These are phyloP conservation scores for Leccinum solheimii DNA, from an alignment of 1,284 basidiomycete genomes.

Conservation along the genomic window DNA sequence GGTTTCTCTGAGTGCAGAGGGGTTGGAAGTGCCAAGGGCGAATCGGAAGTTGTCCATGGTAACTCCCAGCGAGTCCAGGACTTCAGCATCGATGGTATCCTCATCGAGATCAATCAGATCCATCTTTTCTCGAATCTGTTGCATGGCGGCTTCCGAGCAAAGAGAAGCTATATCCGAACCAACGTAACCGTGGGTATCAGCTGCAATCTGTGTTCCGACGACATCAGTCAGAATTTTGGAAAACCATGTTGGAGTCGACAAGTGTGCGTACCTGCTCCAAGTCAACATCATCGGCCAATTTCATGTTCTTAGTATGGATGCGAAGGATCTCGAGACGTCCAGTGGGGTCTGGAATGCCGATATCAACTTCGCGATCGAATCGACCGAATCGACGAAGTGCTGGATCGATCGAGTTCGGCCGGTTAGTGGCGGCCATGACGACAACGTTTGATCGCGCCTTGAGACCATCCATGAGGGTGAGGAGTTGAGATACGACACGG, in stretches of 20 bases:
- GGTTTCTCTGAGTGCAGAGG: constrained; percentile 85
- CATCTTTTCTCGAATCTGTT: constrained; percentile 92
- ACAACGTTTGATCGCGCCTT: constrained; percentile 99
- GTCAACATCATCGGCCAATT: constrained; percentile 96
- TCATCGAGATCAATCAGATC: constrained; percentile 82
- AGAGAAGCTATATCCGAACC: constrained; percentile 97
- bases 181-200: constrained; percentile 99
- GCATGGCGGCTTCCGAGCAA: constrained; percentile 89
- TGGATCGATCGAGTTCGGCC: constrained; percentile 98
- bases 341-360: constrained; percentile 98
- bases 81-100: constrained; percentile 88
- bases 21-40: constrained; percentile 83
- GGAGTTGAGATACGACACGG: constrained; percentile 95
- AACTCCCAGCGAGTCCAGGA: constrained; percentile 84
- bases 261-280: constrained; percentile 77
- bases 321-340: constrained; percentile 98
- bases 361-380: constrained; percentile 99
- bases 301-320: constrained; percentile 99
- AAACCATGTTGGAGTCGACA: not conserved
- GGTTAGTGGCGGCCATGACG: constrained; percentile 99
- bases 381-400: constrained; percentile 97
- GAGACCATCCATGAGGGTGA: constrained; percentile 98
- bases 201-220: constrained; percentile 70
- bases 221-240: constrained; percentile 10
- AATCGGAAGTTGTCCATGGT: constrained; percentile 94